A percentile compares a stretch with the other conserved stretches of the same genome.
These are phyloP conservation scores for Microcos paniculata DNA, from an alignment of 345 rosid species.

Conservation along the genomic window DNA sequence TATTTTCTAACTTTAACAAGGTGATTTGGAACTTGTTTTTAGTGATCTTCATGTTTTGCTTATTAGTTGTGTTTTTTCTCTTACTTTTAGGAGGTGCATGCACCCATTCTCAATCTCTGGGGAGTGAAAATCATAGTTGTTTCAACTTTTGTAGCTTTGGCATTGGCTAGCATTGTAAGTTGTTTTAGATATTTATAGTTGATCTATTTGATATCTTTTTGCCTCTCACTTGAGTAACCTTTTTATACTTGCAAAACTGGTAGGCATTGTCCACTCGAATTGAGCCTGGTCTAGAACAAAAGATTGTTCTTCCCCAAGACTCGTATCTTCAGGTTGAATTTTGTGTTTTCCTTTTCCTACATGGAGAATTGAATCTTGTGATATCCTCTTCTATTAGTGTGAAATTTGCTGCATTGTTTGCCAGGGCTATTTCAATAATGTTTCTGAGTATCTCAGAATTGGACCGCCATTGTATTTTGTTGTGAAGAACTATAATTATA, in stretches of 20 bases:
- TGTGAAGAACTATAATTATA: constrained; percentile 86
- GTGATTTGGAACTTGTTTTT: background rate
- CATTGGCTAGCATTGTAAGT: constrained; percentile 89
- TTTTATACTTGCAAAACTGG: constrained; percentile 20
- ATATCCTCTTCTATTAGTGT: constrained; percentile 11
- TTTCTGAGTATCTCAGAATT: constrained; percentile 80
- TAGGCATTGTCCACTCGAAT: constrained; percentile 88
- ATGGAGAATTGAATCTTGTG: constrained; percentile 10
- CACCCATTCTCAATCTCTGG: constrained; percentile 77
- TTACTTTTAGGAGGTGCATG: constrained; percentile 71
- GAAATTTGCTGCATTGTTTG: constrained; percentile 22
- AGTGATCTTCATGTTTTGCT: background rate
- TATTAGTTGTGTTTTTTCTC: constrained; percentile 15
- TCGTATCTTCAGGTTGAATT: constrained; percentile 90
- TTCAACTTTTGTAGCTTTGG: constrained; percentile 68
- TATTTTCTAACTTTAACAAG: background rate
- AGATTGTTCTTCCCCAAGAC: constrained; percentile 93
- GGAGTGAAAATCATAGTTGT: constrained; percentile 74
- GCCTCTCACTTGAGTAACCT: constrained; percentile 10
- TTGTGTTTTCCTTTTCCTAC: constrained; percentile 5
- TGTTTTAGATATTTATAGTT: constrained; percentile 9
- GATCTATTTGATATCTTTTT: background rate
- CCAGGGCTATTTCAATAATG: constrained; percentile 84
- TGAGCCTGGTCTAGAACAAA: constrained; percentile 94
- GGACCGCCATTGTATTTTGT: constrained; percentile 96